These are phyloP conservation scores for Trapa incisa DNA, from an alignment of 345 rosid genomes.

Conservation along the genomic window DNA sequence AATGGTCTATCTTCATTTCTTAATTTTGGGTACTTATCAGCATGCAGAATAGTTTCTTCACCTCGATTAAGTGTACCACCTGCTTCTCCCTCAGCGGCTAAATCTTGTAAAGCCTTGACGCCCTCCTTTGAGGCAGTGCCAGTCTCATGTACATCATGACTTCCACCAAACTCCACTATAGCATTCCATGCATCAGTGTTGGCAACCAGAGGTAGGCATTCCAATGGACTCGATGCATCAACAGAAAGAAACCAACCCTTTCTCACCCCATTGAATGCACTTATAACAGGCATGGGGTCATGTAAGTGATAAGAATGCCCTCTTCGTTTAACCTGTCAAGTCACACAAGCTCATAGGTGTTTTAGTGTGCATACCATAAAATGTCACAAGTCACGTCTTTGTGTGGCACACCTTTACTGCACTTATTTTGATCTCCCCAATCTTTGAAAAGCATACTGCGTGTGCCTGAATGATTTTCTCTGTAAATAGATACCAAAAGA, in stretches of 20 bases:
- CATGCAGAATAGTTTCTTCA: background rate
- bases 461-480: conserved; percentile 38
- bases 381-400: background rate
- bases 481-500: conserved; percentile 13
- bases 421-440: conserved; percentile 31
- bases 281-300: conserved; percentile 35
- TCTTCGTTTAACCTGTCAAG: conserved; percentile 32
- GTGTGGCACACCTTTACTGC: conserved; percentile 34
- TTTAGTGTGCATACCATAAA: background rate
- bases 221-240: conserved; percentile 30
- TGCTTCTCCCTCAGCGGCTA: background rate
- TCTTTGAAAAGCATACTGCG: conserved; percentile 31
- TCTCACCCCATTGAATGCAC: conserved; percentile 30
- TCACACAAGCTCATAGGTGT: conserved; percentile 4
- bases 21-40: conserved; percentile 10
- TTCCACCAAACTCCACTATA: conserved; percentile 1
- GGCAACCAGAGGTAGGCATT: conserved; percentile 6
- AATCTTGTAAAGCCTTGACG: background rate
- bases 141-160: background rate
- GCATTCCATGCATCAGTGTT: conserved; percentile 3
- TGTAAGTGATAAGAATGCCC: conserved; percentile 35
- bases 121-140: conserved; percentile 14
- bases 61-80: background rate
- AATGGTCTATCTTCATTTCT: conserved; percentile 8
- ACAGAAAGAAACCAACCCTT: conserved; percentile 37